A percentile compares a stretch with the other conserved stretches of the same genome.
Evolutionary conservation across 2,329 filamentous ascomycete species (phyloP).

Genomic region (Paracoccidioides brasiliensis): DNA sequence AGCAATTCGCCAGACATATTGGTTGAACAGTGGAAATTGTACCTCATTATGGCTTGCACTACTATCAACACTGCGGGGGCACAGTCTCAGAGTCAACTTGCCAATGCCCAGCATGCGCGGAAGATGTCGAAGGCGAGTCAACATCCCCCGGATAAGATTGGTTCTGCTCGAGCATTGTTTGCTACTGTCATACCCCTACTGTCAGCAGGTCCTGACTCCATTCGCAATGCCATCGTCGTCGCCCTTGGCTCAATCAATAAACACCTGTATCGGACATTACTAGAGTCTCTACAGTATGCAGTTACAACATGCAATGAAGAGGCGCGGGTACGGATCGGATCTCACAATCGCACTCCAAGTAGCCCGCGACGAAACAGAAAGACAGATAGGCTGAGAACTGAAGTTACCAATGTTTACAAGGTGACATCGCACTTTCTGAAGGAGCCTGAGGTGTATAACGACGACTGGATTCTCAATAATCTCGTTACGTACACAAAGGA

Average conservation of each 20-base stretch:
- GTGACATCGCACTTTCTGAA: slow-evolving; percentile 82
- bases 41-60: slow-evolving; percentile 92
- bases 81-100: slow-evolving; percentile 45
- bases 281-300: slow-evolving; percentile 80
- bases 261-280: slow-evolving; percentile 77
- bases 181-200: slow-evolving; percentile 82
- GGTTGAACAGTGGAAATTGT: slow-evolving; percentile 96
- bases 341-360: slow-evolving; percentile 72
- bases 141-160: slow-evolving; percentile 61
- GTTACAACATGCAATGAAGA: slow-evolving; percentile 80
- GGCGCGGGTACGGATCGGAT: slow-evolving; percentile 61
- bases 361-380: slow-evolving; percentile 67
- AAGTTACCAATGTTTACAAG: slow-evolving; percentile 93
- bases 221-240: slow-evolving; percentile 79
- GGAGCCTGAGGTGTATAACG: slow-evolving; percentile 61
- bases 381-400: slow-evolving; percentile 77
- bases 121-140: slow-evolving; percentile 60
- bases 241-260: slow-evolving; percentile 91
- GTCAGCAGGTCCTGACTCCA: slow-evolving; percentile 62
- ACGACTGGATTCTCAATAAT: slow-evolving; percentile 84
- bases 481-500: slow-evolving; percentile 84
- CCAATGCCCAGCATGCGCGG: slow-evolving; percentile 59
- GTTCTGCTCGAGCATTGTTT: slow-evolving; percentile 79
- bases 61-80: slow-evolving; percentile 75
- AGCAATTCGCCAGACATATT: slow-evolving; percentile 57